Percentiles rank a stretch among this genome's conserved stretches.
These are phyloP conservation scores for Xenosphaeropsis pyriputrescens DNA, from an alignment of 2,329 filamentous ascomycete species.

Conservation along the genomic window DNA sequence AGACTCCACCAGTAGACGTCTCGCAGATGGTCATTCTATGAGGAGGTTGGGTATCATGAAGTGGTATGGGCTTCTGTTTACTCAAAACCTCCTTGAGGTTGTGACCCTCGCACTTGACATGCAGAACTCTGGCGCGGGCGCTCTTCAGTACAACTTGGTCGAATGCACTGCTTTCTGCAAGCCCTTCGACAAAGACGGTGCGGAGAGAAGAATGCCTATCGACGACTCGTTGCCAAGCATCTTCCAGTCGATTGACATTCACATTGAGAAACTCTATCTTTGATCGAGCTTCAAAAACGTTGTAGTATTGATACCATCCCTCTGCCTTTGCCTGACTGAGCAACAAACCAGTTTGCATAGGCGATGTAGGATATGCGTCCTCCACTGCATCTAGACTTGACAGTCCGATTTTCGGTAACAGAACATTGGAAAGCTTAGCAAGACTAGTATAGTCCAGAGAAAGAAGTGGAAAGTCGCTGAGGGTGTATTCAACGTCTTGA, in stretches of 20 bases:
- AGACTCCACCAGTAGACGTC: conserved; percentile 20
- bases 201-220: conserved; percentile 4
- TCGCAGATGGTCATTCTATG: conserved; percentile 29
- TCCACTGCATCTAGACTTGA: neutral
- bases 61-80: neutral
- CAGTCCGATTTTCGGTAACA: conserved; percentile 1
- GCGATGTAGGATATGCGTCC: neutral
- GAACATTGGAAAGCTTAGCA: conserved; percentile 13
- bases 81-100: neutral
- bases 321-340: conserved; percentile 2
- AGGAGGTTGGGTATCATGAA: conserved; percentile 19
- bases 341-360: conserved; percentile 5
- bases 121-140: neutral
- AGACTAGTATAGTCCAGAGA: conserved; percentile 26
- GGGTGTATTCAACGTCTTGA: conserved; percentile 12
- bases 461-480: conserved; percentile 28
- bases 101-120: neutral
- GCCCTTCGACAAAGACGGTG: conserved; percentile 7
- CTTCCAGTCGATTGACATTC: conserved; percentile 1
- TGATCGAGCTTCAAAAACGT: neutral
- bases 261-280: neutral
- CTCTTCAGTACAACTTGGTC: conserved; percentile 7
- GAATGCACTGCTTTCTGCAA: conserved; percentile 2
- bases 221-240: conserved; percentile 4
- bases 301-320: conserved; percentile 5